Evolutionary conservation across 441 rosid species (phyloP).

Genomic region (Raphanus hybrid): DNA sequence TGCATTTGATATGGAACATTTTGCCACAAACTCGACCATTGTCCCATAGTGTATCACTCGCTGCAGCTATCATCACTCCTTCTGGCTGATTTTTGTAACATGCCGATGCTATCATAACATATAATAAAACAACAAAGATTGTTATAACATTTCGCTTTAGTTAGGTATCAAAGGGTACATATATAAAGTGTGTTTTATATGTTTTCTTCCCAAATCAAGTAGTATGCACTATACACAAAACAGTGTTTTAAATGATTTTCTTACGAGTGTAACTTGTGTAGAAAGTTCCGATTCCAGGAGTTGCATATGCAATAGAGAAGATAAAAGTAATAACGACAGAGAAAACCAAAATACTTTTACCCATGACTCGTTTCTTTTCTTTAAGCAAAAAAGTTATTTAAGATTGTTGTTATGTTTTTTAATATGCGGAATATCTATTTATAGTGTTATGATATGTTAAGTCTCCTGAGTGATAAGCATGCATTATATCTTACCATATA

Average conservation of each 20-base stretch:
- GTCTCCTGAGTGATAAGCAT: conserved; percentile 3
- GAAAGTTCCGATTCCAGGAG: conserved; percentile 39
- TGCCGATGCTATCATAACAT: conserved; percentile 47
- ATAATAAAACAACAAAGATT: not conserved
- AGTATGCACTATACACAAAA: not conserved
- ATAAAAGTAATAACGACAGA: conserved; percentile 21
- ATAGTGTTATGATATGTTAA: conserved; percentile 4
- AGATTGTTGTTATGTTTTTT: conserved; percentile 4
- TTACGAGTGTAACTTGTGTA: conserved; percentile 38
- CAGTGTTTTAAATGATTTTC: not conserved
- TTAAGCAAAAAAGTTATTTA: not conserved
- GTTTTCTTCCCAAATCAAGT: not conserved
- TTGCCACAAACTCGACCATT: conserved; percentile 49
- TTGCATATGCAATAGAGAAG: conserved; percentile 26
- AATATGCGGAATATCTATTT: conserved; percentile 6
- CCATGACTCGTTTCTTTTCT: not conserved
- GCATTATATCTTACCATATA: not conserved
- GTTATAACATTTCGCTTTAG: not conserved
- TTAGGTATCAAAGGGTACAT: not conserved
- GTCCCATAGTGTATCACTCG: conserved; percentile 50
- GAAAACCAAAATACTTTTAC: conserved; percentile 13
- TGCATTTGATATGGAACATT: conserved; percentile 40
- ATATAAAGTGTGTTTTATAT: not conserved
- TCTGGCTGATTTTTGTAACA: conserved; percentile 36
- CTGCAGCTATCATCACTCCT: conserved; percentile 57